Base-by-base conservation (phyloP, 2,329 filamentous ascomycete genomes). In the Coniochaeta ligniaria region DNA sequence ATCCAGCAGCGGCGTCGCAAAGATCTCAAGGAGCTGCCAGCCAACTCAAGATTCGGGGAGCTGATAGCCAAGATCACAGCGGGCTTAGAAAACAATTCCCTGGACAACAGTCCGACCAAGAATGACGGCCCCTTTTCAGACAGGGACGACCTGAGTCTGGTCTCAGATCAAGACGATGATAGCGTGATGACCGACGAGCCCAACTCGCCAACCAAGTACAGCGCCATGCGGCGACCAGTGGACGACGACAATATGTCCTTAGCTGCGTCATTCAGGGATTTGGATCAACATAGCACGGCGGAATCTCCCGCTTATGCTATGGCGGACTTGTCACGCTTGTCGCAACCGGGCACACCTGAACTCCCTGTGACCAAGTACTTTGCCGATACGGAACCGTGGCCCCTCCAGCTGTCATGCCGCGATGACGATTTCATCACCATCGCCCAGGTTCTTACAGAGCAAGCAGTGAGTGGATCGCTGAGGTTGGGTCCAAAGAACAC, bases 371-470 rank as follows among this genome's bases (percentile, higher is more conserved):
- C 78, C 3, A 80, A 76, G 55, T 83, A 85, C 65, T 86, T 88
- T 66, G 79, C 81, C 1, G 83, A 86, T 26, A 81, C 83, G 6
- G 83, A 87, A 65, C 84, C 84, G 11, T 71, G 79, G 1, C 71
- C 73, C 35, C 66, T 79, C 11, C 77, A 80, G 26, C 68, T 80
- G 26, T 72, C 76, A 11, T 70, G 80, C 17, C 73, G 77, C 1
- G 84, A 87, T 60, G 80, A 85, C 2, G 86, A 89, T 45, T 78
- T 83, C 61, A 84, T 91, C 36, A 83, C 84, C 58, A 79, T 89
- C 28, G 88, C 87, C 0, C 89, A 91, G 66, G 82, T 91, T 41
- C 73, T 91, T n/a, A 87, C 86, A 2, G 87, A 90, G 62, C 89
- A 92, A 69, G 82, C 87, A 24, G 80, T 84, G 2, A 83, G 79